Evolutionary conservation across 768 basidiomycete species (phyloP).

Genomic region (Roridomyces roridus): DNA sequence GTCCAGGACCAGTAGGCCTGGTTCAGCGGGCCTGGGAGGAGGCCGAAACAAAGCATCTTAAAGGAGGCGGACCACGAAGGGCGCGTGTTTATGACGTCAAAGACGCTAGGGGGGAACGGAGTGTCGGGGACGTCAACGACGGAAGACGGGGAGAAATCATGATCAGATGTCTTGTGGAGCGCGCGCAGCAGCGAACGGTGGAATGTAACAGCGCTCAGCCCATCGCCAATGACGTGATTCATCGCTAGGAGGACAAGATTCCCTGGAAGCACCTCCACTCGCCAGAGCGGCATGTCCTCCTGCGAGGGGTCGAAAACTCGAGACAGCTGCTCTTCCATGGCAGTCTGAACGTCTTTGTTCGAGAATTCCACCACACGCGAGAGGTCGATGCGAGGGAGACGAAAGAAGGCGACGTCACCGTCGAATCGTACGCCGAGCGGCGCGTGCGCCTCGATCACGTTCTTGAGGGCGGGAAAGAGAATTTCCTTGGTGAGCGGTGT

Average conservation of each 20-base stretch:
- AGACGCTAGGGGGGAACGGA: conserved; percentile 31
- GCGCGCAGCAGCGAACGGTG: conserved; percentile 38
- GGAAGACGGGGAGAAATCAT: conserved; percentile 9
- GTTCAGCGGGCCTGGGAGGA: conserved; percentile 30
- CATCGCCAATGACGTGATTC: conserved; percentile 47
- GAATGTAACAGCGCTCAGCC: conserved; percentile 43
- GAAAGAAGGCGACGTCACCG: not conserved
- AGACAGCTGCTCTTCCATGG: conserved; percentile 31
- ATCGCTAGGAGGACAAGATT: conserved; percentile 39
- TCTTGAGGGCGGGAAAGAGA: conserved; percentile 27
- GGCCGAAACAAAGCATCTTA: conserved; percentile 32
- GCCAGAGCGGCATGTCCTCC: conserved; percentile 42
- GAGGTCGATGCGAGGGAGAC: not conserved
- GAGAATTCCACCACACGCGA: conserved; percentile 34
- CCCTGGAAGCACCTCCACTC: conserved; percentile 37
- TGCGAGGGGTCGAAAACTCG: conserved; percentile 29
- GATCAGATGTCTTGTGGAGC: conserved; percentile 25
- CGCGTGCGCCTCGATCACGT: conserved; percentile 21
- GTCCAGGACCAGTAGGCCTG: conserved; percentile 33
- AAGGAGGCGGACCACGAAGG: conserved; percentile 32
- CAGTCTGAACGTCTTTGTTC: conserved; percentile 24
- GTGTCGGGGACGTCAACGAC: conserved; percentile 23
- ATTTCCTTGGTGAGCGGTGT: conserved; percentile 15
- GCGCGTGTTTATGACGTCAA: conserved; percentile 30
- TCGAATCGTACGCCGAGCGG: conserved; percentile 24